These are phyloP conservation scores for Moniliophthora roreri DNA, from an alignment of 1,284 basidiomycete species.

Conservation along the genomic window DNA sequence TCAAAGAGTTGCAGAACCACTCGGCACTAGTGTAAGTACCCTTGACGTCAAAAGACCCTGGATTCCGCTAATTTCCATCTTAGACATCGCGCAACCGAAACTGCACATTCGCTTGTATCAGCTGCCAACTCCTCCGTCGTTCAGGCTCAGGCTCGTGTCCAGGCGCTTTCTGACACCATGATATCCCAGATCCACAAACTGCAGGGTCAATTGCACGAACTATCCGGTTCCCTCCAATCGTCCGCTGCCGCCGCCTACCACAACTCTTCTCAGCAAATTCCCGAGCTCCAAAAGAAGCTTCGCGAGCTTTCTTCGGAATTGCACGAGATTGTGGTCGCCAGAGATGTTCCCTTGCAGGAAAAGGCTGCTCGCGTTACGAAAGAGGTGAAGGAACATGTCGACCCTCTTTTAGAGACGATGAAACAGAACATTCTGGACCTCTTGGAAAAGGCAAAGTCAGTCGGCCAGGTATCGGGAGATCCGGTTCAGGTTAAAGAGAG, in stretches of 20 bases:
- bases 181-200: slow-evolving; percentile 62
- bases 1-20: slow-evolving; percentile 71
- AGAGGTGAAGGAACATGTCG: slow-evolving; percentile 57
- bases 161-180: slow-evolving; percentile 52
- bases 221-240: slow-evolving; percentile 56
- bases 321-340: slow-evolving; percentile 46
- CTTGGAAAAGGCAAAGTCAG: slow-evolving; percentile 1
- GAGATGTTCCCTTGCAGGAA: slow-evolving; percentile 57
- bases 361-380: slow-evolving; percentile 56
- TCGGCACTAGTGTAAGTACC: slow-evolving; percentile 57
- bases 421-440: slow-evolving; percentile 9
- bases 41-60: neutral
- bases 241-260: slow-evolving; percentile 41
- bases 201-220: slow-evolving; percentile 54
- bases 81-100: slow-evolving; percentile 68
- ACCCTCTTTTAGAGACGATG: slow-evolving; percentile 50
- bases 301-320: slow-evolving; percentile 35
- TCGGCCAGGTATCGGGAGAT: neutral
- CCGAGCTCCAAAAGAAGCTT: slow-evolving; percentile 28
- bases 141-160: slow-evolving; percentile 40
- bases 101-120: slow-evolving; percentile 60
- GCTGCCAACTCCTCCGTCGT: slow-evolving; percentile 47
- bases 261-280: slow-evolving; percentile 32
- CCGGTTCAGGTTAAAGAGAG: no score
- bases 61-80: slow-evolving; percentile 9